These are phyloP conservation scores for Metschnikowia hibisci DNA, from an alignment of 805 yeast genomes.

Conservation along the genomic window DNA sequence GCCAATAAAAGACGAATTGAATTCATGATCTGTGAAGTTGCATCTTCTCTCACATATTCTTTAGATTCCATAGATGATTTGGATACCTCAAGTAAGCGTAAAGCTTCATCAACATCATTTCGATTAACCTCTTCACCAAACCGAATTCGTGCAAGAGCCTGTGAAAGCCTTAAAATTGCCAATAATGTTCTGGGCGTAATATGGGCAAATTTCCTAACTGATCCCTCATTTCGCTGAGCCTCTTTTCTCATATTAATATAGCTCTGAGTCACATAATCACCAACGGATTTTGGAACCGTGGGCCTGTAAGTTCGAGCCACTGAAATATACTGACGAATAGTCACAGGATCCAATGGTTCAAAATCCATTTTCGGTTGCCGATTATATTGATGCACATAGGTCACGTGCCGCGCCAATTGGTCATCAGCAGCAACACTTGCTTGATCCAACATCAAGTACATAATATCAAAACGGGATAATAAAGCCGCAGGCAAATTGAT, in stretches of 20 bases:
- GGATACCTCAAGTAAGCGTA: conserved; percentile 82
- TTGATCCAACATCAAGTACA: conserved; percentile 81
- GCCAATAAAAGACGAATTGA: conserved; percentile 45
- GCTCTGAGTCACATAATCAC: conserved; percentile 78
- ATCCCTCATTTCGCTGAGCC: conserved; percentile 72
- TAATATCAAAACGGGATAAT: conserved; percentile 87
- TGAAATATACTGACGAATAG: conserved; percentile 81
- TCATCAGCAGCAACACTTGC: conserved; percentile 80
- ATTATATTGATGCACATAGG: conserved; percentile 93
- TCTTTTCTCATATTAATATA: conserved; percentile 93
- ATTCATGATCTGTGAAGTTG: conserved; percentile 53
- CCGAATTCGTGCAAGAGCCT: conserved; percentile 88
- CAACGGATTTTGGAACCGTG: conserved; percentile 73
- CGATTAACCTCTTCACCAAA: conserved; percentile 66
- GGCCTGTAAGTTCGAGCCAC: conserved; percentile 85
- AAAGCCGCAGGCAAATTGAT: conserved; percentile 96
- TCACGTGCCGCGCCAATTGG: conserved; percentile 86
- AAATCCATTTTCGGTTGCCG: conserved; percentile 75
- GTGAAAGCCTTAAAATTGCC: conserved; percentile 88
- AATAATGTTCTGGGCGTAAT: conserved; percentile 93
- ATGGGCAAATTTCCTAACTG: conserved; percentile 78
- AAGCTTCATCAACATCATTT: conserved; percentile 93
- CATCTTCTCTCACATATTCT: conserved; percentile 53
- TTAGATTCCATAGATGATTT: conserved; percentile 70
- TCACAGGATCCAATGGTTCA: conserved; percentile 71